Evolutionary conservation across 164 flowering plant species (phyloP).

Genomic region (Berberis thunbergii): DNA sequence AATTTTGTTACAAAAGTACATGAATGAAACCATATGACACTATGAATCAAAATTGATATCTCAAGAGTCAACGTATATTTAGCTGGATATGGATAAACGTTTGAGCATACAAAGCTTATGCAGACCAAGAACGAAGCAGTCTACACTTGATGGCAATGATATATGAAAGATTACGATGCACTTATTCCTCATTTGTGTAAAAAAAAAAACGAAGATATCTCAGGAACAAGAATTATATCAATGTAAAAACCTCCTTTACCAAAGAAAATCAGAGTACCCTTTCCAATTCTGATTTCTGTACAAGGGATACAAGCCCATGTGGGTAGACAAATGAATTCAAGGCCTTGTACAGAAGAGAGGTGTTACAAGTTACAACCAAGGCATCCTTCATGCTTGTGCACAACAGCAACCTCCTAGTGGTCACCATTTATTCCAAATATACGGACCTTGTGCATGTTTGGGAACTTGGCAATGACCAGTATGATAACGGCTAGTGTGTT

Average conservation of each 20-base stretch:
- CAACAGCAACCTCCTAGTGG: conserved; percentile 15
- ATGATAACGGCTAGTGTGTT: conserved; percentile 52
- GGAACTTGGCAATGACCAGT: conserved; percentile 58
- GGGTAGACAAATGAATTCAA: conserved; percentile 8
- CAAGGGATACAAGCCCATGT: conserved; percentile 15
- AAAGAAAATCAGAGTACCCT: conserved; percentile 14
- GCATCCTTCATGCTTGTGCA: conserved; percentile 1
- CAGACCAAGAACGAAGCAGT: no score
- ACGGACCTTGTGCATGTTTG: conserved; percentile 62
- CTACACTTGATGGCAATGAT: no score
- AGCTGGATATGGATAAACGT: no score
- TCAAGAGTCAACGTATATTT: no score
- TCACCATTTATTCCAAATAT: conserved; percentile 59
- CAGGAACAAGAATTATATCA: no score
- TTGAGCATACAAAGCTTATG: no score
- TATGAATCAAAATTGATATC: no score
- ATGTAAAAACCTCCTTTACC: conserved; percentile 6
- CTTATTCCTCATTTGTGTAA: no score
- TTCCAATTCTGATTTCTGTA: conserved; percentile 30
- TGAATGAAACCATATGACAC: no score
- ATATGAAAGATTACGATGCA: no score
- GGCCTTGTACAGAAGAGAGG: conserved; percentile 10
- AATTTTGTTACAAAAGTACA: no score
- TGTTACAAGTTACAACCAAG: conserved; percentile 4
- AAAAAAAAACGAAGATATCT: background rate